Evolutionary conservation across 2,329 filamentous ascomycete genomes (phyloP), one percentile per base, ranked within the genome.

Genomic region (Hypomyces perniciosus): DNA sequence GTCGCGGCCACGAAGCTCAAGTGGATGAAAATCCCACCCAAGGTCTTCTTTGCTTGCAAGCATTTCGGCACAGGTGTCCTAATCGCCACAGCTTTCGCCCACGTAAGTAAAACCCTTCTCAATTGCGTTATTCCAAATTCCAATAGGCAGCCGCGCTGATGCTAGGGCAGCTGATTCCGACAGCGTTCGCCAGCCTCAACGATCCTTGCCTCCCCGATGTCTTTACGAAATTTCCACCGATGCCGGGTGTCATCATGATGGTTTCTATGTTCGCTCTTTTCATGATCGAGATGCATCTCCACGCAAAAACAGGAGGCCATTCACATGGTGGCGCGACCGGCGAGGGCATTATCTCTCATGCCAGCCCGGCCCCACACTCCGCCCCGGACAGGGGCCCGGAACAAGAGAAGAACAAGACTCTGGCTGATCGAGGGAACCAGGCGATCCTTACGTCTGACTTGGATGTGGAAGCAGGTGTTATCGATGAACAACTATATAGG

Each of bases 41-140:
- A 72, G 56, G 61, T 80, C 31, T 82, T 83, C 65, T 83, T 83
- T 61, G 76, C 79, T 50, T 82, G 78, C 66, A 83, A 83, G 58
- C 80, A 83, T 59, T 85, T 85, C 56, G 82, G 85, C 62, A 88
- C 85, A 1, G 85, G 85, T 54, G 85, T 88, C 13, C 72, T 88
- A 35, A 79, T 88, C 51, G 84, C 85, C 28, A 88, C 85, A 2
- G 85, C 85, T 3, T 88, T 88, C 57, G 84, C 88, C 20, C 85
- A 88, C 73, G 74, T 83, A 60, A 58, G 73, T 65, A 4, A 4
- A 3, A 26, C 13, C n/a, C 20, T 4, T 5, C 30, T 27, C 13
- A 20, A 35, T 42, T 30, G 7, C 50, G 41, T 56, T 52, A 41
- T 51, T 51, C 4, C 48, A 30, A 26, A 20, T 34, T 13, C 4